Evolutionary conservation across 352 stramenopile genomes (phyloP).

Genomic region (Phytophthora europaea): DNA sequence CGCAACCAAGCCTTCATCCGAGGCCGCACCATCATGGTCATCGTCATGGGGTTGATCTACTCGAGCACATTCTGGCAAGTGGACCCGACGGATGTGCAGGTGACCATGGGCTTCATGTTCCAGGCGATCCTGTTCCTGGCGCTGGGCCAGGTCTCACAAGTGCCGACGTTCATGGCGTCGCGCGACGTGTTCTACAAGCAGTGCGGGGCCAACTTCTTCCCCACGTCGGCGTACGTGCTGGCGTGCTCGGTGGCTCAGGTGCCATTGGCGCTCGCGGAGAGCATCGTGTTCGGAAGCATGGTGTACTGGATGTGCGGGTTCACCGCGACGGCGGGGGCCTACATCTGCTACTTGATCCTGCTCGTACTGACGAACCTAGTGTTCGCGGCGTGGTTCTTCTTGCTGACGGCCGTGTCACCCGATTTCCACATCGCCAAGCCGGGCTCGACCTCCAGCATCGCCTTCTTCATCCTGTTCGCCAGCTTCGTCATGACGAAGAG

Average conservation of each 20-base stretch:
- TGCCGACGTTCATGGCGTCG: slow-evolving; percentile 44
- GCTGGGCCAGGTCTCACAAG: slow-evolving; percentile 67
- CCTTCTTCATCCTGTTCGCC: slow-evolving; percentile 65
- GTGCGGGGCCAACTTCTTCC: slow-evolving; percentile 65
- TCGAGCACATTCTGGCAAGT: slow-evolving; percentile 47
- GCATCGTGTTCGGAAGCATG: slow-evolving; percentile 64
- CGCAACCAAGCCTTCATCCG: slow-evolving; percentile 45
- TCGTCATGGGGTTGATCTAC: slow-evolving; percentile 45
- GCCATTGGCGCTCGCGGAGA: slow-evolving; percentile 57
- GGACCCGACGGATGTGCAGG: slow-evolving; percentile 36
- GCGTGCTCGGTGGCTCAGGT: slow-evolving; percentile 46
- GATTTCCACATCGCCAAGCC: slow-evolving; percentile 58
- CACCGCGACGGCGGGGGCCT: slow-evolving; percentile 35
- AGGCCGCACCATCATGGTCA: slow-evolving; percentile 55
- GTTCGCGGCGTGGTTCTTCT: slow-evolving; percentile 51
- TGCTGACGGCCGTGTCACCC: slow-evolving; percentile 37
- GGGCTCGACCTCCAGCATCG: slow-evolving; percentile 48
- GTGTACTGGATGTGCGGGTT: slow-evolving; percentile 73
- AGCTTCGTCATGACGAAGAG: slow-evolving; percentile 61
- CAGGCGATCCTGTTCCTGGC: slow-evolving; percentile 71
- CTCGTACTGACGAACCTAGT: slow-evolving; percentile 49
- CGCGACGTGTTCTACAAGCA: slow-evolving; percentile 63
- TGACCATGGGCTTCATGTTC: slow-evolving; percentile 75
- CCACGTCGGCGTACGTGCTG: slow-evolving; percentile 74
- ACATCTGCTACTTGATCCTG: slow-evolving; percentile 49